Conservation (phyloP, 768 basidiomycete species). For the Lactarius sp. region DNA sequence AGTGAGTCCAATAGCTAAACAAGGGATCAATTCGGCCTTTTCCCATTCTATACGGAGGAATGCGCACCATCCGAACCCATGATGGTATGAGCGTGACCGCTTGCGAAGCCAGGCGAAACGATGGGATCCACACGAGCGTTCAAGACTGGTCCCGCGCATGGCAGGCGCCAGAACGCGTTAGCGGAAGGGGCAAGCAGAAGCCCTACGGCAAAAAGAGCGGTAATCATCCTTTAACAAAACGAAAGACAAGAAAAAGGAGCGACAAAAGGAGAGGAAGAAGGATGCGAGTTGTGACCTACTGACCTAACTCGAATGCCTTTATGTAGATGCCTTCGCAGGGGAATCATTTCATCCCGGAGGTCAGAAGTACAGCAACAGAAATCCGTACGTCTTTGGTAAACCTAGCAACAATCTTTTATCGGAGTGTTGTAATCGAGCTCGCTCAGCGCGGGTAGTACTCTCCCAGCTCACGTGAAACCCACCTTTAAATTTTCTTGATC, state of each 20-base stretch:
- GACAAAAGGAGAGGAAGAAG: conserved; percentile 10
- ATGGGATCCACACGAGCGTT: conserved; percentile 15
- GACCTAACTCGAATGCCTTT: background rate
- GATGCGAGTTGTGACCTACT: background rate
- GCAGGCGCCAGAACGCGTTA: conserved; percentile 19
- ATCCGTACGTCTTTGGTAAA: background rate
- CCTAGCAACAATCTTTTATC: conserved; percentile 4
- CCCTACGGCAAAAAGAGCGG: conserved; percentile 5
- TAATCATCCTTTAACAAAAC: background rate
- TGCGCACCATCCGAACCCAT: conserved; percentile 18
- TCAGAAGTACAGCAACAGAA: background rate
- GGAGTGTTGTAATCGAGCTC: background rate
- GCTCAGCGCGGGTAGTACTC: background rate
- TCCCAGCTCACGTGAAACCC: no score
- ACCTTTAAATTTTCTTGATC: no score
- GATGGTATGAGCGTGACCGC: conserved; percentile 14
- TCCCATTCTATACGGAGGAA: background rate
- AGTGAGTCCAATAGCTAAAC: conserved; percentile 1
- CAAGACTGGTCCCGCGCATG: conserved; percentile 12
- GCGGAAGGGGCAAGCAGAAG: conserved; percentile 14
- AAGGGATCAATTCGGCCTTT: background rate
- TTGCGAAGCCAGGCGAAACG: background rate
- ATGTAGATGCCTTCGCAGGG: background rate
- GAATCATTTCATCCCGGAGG: background rate
- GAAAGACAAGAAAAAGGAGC: conserved; percentile 5